Conservation (phyloP, 1,284 basidiomycete species). For the Ustilago vetiveriae region DNA sequence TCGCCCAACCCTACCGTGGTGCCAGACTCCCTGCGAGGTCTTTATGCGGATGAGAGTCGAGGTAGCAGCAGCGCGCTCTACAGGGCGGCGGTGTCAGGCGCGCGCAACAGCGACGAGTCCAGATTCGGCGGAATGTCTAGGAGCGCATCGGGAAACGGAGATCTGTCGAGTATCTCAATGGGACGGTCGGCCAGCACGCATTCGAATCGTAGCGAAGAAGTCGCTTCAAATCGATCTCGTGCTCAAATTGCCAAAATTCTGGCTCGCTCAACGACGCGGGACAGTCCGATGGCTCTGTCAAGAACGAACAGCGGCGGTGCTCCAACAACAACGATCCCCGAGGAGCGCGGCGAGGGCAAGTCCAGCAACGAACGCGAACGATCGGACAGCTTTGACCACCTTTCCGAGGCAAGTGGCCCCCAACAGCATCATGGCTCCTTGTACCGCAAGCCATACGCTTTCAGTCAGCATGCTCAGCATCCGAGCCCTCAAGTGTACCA, state of each 20-base stretch:
- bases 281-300: conserved; percentile 7
- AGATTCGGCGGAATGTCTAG: background rate
- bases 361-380: conserved; percentile 11
- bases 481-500: conserved; percentile 3
- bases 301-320: conserved; percentile 9
- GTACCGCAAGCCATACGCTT: conserved; percentile 5
- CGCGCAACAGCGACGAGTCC: conserved; percentile 1
- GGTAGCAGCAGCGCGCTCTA: background rate
- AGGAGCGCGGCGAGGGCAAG: conserved; percentile 5
- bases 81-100: background rate
- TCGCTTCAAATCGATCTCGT: conserved; percentile 18
- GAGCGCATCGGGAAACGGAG: background rate
- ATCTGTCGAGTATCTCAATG: conserved; percentile 3
- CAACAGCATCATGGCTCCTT: conserved; percentile 6
- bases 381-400: conserved; percentile 23
- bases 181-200: conserved; percentile 20
- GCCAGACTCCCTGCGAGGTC: conserved; percentile 14
- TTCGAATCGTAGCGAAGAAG: conserved; percentile 24
- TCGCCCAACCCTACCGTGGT: conserved; percentile 43
- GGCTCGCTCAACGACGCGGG: conserved; percentile 38
- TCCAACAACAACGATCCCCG: conserved; percentile 1
- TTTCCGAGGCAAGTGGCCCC: conserved; percentile 24
- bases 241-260: conserved; percentile 59
- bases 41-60: background rate
- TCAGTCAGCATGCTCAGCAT: conserved; percentile 7